Percentiles rank a stretch among this genome's conserved stretches.
Evolutionary conservation across 163 green algal genomes (phyloP).

Genomic region (Scenedesmus sp.): DNA sequence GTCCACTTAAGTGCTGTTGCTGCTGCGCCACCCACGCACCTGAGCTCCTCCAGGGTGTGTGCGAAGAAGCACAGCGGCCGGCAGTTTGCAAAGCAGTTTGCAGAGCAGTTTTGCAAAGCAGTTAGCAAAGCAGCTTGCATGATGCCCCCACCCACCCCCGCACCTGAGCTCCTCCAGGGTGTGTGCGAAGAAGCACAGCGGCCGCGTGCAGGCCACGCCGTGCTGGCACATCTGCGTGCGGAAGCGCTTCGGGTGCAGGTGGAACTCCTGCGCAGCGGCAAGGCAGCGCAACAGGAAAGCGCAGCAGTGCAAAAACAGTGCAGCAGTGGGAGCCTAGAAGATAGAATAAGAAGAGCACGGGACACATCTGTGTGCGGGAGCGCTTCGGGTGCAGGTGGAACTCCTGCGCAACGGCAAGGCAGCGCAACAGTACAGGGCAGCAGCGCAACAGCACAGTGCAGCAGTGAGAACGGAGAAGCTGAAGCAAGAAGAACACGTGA

Average conservation of each 20-base stretch:
- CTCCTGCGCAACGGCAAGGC: too few species aligned
- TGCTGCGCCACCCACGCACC: neutral
- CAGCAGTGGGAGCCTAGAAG: neutral
- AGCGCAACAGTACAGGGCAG: too few species aligned
- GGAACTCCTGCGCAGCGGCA: conserved; percentile 40
- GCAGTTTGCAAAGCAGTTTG: neutral
- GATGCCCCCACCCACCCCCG: neutral
- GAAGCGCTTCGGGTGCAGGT: conserved; percentile 42
- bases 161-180: conserved; percentile 4
- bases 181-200: conserved; percentile 52
- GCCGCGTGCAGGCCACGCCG: conserved; percentile 19
- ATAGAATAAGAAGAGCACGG: too few species aligned
- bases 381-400: too few species aligned
- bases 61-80: conserved; percentile 52
- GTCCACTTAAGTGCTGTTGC: neutral
- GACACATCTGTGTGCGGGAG: neutral
- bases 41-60: conserved; percentile 15
- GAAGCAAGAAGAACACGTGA: too few species aligned
- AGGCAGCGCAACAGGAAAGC: too few species aligned
- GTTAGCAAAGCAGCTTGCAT: neutral
- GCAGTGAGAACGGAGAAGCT: too few species aligned
- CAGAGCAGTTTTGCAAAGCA: neutral
- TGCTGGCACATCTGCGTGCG: conserved; percentile 24
- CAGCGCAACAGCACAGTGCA: too few species aligned
- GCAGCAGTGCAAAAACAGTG: conserved; percentile 3